Evolutionary conservation across 2,329 filamentous ascomycete species (phyloP), one percentile per base, ranked within the genome.

Genomic region (Cladosporium velox): DNA sequence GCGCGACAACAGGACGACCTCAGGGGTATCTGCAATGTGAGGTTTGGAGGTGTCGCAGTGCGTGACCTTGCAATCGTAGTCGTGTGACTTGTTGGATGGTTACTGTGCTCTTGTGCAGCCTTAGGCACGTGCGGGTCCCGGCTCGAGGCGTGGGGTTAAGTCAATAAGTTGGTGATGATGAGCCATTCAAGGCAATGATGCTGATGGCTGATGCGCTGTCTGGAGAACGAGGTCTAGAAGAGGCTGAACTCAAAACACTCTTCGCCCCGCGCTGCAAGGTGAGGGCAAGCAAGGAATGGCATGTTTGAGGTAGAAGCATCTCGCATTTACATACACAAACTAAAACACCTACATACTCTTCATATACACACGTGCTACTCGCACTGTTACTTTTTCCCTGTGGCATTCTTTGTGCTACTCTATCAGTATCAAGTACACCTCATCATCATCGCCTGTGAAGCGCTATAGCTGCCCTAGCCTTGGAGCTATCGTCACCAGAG

Each of bases 221-320:
- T 44, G 41, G 52, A 34, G 28, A 57, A 21, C 57, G 57, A 44
- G 34, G 57, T 59, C 52, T 59, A 47, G 34, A 41, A n/a, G 52
- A 44, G 55, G 55, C 55, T 38, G 57, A 59, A 59, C 32, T 59
- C 57, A 38, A 59, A 59, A 59, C 52, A 5, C 52, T 15, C 52
- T 34, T 34, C 52, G 26, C 57, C 34, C 57, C 57, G 57, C 57
- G 24, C 57, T 34, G 57, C 57, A 44, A 15, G 18, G 18, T 35
- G 30, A 34, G 52, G 52, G 52, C 52, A 55, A 55, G 52, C 52
- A 55, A 55, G 52, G 52, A 55, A 32, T 55, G 51, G 52, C 52
- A 55, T 55, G 52, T 32, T 47, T 47, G 41, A 47, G 41, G n/a
- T 47, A 21, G 41, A 47, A 11, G n/a, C n/a, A 24, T 24, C n/a